Evolutionary conservation across 1,284 basidiomycete genomes (phyloP).

Genomic region (Earliella scabrosa): DNA sequence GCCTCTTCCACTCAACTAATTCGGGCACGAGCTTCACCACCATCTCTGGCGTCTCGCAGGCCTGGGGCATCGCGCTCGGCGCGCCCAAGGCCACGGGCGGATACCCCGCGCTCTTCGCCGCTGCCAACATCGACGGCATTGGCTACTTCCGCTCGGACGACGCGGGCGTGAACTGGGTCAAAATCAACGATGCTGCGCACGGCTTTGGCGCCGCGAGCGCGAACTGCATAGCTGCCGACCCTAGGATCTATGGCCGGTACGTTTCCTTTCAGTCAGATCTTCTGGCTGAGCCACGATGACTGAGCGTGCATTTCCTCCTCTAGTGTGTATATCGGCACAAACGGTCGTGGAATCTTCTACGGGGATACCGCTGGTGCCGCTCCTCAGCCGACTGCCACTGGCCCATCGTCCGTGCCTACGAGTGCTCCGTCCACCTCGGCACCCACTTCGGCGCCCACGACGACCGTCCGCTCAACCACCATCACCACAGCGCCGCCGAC

Average conservation of each 20-base stretch:
- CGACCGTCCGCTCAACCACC: constrained; percentile 9
- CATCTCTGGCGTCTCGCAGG: constrained; percentile 51
- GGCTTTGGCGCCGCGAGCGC: constrained; percentile 59
- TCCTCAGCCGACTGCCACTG: constrained; percentile 42
- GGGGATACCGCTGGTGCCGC: constrained; percentile 50
- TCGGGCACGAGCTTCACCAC: constrained; percentile 53
- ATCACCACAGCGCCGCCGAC: constrained; percentile 33
- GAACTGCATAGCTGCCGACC: constrained; percentile 57
- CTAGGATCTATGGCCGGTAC: constrained; percentile 56
- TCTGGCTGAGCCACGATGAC: neutral
- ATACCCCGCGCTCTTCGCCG: constrained; percentile 61
- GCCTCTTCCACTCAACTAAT: constrained; percentile 64
- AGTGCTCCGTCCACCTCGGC: constrained; percentile 13
- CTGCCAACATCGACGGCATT: constrained; percentile 52
- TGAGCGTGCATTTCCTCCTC: neutral
- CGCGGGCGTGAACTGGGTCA: constrained; percentile 58
- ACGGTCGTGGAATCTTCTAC: constrained; percentile 68
- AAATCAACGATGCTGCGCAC: constrained; percentile 63
- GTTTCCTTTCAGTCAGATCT: constrained; percentile 14
- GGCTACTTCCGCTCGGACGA: constrained; percentile 66
- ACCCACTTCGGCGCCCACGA: constrained; percentile 9
- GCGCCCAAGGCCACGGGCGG: constrained; percentile 52
- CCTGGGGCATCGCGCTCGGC: constrained; percentile 63
- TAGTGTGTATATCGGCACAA: constrained; percentile 68
- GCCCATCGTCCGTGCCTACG: constrained; percentile 4